Evolutionary conservation across 768 basidiomycete species (phyloP).

Genomic region (Hypholoma sublateritium): DNA sequence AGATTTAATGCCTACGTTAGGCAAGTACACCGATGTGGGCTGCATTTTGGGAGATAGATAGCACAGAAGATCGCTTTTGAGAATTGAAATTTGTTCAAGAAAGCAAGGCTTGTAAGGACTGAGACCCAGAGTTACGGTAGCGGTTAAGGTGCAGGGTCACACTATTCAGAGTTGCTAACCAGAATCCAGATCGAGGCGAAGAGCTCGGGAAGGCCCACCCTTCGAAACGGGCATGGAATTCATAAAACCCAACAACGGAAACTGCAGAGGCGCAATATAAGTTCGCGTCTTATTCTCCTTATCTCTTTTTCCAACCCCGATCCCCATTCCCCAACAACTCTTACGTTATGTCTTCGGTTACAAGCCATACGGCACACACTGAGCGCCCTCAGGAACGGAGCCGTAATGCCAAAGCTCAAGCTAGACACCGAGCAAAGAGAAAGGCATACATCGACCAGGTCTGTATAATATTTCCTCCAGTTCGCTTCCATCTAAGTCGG

Average conservation of each 20-base stretch:
- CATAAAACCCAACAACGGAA: slow-evolving; percentile 35
- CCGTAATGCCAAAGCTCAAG: slow-evolving; percentile 88
- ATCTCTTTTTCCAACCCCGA: slow-evolving; percentile 50
- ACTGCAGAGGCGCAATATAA: slow-evolving; percentile 41
- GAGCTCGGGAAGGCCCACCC: slow-evolving; percentile 44
- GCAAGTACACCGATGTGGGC: slow-evolving; percentile 7
- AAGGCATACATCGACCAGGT: slow-evolving; percentile 94
- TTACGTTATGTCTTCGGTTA: slow-evolving; percentile 64
- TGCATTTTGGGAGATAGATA: slow-evolving; percentile 20
- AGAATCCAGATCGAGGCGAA: slow-evolving; percentile 48
- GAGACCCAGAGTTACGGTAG: slow-evolving; percentile 24
- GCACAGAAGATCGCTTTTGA: slow-evolving; percentile 1
- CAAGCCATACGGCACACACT: slow-evolving; percentile 51
- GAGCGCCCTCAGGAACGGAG: slow-evolving; percentile 75
- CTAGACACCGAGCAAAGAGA: slow-evolving; percentile 86
- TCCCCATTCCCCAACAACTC: slow-evolving; percentile 43
- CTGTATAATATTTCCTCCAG: neutral
- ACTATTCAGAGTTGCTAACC: slow-evolving; percentile 34
- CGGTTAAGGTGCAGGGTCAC: slow-evolving; percentile 33
- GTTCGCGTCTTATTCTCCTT: slow-evolving; percentile 29
- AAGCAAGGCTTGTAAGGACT: slow-evolving; percentile 15
- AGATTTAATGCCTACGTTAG: slow-evolving; percentile 16
- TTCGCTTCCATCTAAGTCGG: neutral
- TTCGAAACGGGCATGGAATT: slow-evolving; percentile 33
- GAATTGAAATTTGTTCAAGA: slow-evolving; percentile 13